These are phyloP conservation scores for Sugiyamaella mastotermitis DNA, from an alignment of 805 yeast genomes.

Conservation along the genomic window DNA sequence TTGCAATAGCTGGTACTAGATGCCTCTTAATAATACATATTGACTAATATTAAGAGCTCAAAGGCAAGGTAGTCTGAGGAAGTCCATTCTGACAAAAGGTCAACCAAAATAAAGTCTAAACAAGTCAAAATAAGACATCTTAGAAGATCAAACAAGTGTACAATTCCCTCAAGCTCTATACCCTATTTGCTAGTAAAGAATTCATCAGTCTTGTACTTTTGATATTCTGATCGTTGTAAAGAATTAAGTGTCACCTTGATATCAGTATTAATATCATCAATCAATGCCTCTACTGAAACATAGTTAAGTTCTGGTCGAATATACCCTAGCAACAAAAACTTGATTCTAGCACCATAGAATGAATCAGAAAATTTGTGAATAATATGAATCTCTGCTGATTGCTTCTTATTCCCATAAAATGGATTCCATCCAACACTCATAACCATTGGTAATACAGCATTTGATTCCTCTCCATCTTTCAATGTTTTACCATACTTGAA, in stretches of 20 bases:
- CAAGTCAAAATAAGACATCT: too few species aligned
- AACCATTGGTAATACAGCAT: constrained; percentile 71
- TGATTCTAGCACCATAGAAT: constrained; percentile 79
- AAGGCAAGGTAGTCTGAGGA: too few species aligned
- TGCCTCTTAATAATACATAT: too few species aligned
- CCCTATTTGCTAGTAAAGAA: too few species aligned
- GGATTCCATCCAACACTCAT: constrained; percentile 97
- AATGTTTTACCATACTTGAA: constrained; percentile 59
- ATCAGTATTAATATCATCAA: constrained; percentile 77
- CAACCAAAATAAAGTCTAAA: too few species aligned
- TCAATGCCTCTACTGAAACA: constrained; percentile 75
- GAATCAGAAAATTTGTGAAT: constrained; percentile 59
- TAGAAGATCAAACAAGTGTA: too few species aligned
- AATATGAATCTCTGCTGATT: constrained; percentile 80
- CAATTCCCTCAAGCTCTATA: too few species aligned
- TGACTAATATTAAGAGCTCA: too few species aligned
- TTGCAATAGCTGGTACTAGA: too few species aligned
- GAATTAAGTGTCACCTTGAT: constrained; percentile 57
- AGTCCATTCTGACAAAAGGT: too few species aligned
- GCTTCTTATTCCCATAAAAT: constrained; percentile 69
- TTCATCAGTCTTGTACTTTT: constrained; percentile 25
- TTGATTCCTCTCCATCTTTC: constrained; percentile 32
- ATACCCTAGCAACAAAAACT: constrained; percentile 73
- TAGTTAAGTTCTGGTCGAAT: constrained; percentile 87
- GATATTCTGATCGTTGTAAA: constrained; percentile 40